Percentiles rank a stretch among this genome's conserved stretches.
Evolutionary conservation across 1,284 basidiomycete genomes (phyloP).

Genomic region (Leucoagaricus sp.): DNA sequence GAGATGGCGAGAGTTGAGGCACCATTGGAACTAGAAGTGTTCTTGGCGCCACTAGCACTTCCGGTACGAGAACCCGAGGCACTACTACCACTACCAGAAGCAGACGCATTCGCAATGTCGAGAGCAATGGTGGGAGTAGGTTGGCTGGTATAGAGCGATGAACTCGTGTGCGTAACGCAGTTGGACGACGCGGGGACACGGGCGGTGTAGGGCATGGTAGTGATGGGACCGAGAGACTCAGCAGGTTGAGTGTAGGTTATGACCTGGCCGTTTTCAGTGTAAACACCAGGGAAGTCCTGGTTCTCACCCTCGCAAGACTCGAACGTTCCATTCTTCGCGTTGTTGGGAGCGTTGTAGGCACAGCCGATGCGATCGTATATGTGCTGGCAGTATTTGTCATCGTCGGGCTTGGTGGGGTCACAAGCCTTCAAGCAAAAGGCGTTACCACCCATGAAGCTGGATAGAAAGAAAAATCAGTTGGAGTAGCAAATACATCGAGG

Average conservation of each 20-base stretch:
- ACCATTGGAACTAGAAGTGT: conserved; percentile 32
- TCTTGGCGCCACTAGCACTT: conserved; percentile 17
- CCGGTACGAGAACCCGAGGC: conserved; percentile 16
- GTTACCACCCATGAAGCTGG: conserved; percentile 61
- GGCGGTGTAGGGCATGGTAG: conserved; percentile 62
- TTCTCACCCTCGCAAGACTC: conserved; percentile 64
- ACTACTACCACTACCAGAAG: neutral
- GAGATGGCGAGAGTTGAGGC: conserved; percentile 38
- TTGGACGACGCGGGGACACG: conserved; percentile 59
- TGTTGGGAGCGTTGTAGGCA: conserved; percentile 67
- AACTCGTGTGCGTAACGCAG: conserved; percentile 59
- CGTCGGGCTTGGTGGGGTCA: conserved; percentile 55
- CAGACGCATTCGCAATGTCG: neutral
- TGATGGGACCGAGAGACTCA: conserved; percentile 57
- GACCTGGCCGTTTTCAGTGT: conserved; percentile 36
- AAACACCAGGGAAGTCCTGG: conserved; percentile 48
- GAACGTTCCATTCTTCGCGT: conserved; percentile 55
- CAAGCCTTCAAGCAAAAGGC: conserved; percentile 60
- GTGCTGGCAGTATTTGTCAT: conserved; percentile 58
- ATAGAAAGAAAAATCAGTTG: too few relatives aligned
- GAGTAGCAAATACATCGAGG: neutral
- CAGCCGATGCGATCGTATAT: conserved; percentile 72
- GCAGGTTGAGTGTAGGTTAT: conserved; percentile 61
- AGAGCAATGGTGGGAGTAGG: conserved; percentile 7
- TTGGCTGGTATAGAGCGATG: conserved; percentile 37